Evolutionary conservation across 179 eudicot genomes (phyloP).

Genomic region (Spinacia oleracea): DNA sequence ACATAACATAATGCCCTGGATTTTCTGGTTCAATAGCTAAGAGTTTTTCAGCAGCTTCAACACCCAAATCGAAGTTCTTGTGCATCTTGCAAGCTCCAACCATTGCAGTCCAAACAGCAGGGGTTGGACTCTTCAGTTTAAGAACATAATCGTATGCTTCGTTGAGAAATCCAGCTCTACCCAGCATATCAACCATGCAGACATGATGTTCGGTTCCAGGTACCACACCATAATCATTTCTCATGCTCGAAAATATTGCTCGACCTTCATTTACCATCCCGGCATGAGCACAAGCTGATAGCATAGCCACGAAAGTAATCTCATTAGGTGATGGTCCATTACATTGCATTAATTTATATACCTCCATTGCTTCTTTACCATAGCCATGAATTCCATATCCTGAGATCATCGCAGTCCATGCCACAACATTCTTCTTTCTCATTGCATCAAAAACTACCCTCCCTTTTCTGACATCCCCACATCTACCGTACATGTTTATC

Average conservation of each 20-base stretch:
- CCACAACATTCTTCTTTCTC: slow-evolving; percentile 33
- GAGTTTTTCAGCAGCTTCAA: slow-evolving; percentile 36
- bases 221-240: slow-evolving; percentile 19
- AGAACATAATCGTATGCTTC: slow-evolving; percentile 29
- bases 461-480: slow-evolving; percentile 34
- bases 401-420: slow-evolving; percentile 39
- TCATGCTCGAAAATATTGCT: slow-evolving; percentile 25
- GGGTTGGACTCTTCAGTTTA: slow-evolving; percentile 20
- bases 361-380: slow-evolving; percentile 36
- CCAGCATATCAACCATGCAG: slow-evolving; percentile 39
- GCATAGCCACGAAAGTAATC: slow-evolving; percentile 32
- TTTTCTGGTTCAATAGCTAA: slow-evolving; percentile 35
- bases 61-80: slow-evolving; percentile 29
- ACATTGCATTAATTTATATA: slow-evolving; percentile 23
- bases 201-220: slow-evolving; percentile 36
- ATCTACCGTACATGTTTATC: slow-evolving; percentile 35
- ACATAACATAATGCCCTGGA: slow-evolving; percentile 36
- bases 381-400: slow-evolving; percentile 39
- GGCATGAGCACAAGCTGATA: slow-evolving; percentile 41
- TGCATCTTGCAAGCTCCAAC: slow-evolving; percentile 43
- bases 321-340: slow-evolving; percentile 28
- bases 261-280: slow-evolving; percentile 38
- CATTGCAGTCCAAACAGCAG: slow-evolving; percentile 39
- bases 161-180: slow-evolving; percentile 37
- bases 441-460: slow-evolving; percentile 37